A percentile compares a stretch with the other conserved stretches of the same genome.
These are phyloP conservation scores for Achaetomium macrosporum DNA, from an alignment of 2,329 filamentous ascomycete genomes.

Conservation along the genomic window DNA sequence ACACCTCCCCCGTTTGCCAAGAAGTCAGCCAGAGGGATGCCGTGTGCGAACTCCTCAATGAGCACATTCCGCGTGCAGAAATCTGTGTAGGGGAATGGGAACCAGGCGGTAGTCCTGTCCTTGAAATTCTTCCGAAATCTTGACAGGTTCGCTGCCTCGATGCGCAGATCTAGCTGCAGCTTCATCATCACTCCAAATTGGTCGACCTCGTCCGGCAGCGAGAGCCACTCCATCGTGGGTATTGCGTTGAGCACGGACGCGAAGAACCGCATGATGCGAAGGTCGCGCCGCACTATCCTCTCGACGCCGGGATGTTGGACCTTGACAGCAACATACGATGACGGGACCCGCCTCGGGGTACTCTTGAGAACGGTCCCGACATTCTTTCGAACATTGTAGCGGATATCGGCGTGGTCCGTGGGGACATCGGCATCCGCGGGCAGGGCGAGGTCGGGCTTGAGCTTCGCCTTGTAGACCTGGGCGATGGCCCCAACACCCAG, in stretches of 20 bases:
- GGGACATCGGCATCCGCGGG: slow-evolving; percentile 53
- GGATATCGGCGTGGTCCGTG: slow-evolving; percentile 40
- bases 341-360: slow-evolving; percentile 77
- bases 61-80: slow-evolving; percentile 90
- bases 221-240: slow-evolving; percentile 95
- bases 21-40: slow-evolving; percentile 85
- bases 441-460: slow-evolving; percentile 70
- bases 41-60: slow-evolving; percentile 92
- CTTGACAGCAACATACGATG: slow-evolving; percentile 90
- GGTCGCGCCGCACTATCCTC: slow-evolving; percentile 78
- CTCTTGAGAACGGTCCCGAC: slow-evolving; percentile 84
- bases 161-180: slow-evolving; percentile 89
- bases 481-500: slow-evolving; percentile 94
- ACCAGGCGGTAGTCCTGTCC: slow-evolving; percentile 86
- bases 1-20: slow-evolving; percentile 85
- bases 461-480: slow-evolving; percentile 92
- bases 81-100: slow-evolving; percentile 87
- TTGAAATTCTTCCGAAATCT: slow-evolving; percentile 89
- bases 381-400: slow-evolving; percentile 68
- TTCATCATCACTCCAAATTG: slow-evolving; percentile 99
- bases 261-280: slow-evolving; percentile 92
- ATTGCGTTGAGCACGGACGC: slow-evolving; percentile 76
- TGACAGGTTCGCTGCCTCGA: slow-evolving; percentile 85
- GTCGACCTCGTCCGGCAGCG: slow-evolving; percentile 84
- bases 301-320: slow-evolving; percentile 91